Percentiles rank a stretch among this genome's conserved stretches.
phyloP scores from a whole-genome alignment of 1,139 yeast genomes.

The Suhomyces maxii region DNA sequence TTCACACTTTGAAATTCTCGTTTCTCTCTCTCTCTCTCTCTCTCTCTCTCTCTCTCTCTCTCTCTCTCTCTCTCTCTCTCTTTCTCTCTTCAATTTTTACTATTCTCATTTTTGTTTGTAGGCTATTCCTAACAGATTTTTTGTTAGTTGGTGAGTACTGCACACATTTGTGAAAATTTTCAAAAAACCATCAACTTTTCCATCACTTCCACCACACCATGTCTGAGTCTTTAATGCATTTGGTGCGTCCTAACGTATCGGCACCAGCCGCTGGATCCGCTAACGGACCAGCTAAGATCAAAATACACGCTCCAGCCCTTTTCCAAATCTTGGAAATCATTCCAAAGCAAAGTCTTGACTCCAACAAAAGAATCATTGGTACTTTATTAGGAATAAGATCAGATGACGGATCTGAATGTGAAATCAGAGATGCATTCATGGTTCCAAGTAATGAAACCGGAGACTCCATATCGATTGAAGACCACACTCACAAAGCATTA shows the following conservation, averaged over 20 bases:
- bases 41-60: no score
- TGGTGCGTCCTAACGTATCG: slow-evolving; percentile 60
- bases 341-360: slow-evolving; percentile 43
- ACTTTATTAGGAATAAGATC: slow-evolving; percentile 80
- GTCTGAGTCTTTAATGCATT: slow-evolving; percentile 45
- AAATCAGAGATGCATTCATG: slow-evolving; percentile 74
- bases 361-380: slow-evolving; percentile 70
- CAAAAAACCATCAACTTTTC: slow-evolving; percentile 3
- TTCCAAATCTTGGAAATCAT: slow-evolving; percentile 62
- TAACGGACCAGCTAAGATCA: slow-evolving; percentile 50
- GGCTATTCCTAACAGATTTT: no score
- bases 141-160: background rate
- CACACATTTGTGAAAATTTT: slow-evolving; percentile 11
- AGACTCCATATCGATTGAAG: slow-evolving; percentile 71
- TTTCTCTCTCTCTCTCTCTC: no score
- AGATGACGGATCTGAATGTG: slow-evolving; percentile 81
- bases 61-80: no score
- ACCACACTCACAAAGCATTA: slow-evolving; percentile 69
- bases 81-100: no score
- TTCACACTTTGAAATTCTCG: no score
- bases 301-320: slow-evolving; percentile 68
- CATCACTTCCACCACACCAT: slow-evolving; percentile 10
- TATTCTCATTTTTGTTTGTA: no score
- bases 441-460: slow-evolving; percentile 84
- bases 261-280: slow-evolving; percentile 54